Evolutionary conservation across 805 yeast species (phyloP), one percentile per base, ranked within the genome.

Genomic region (Wickerhamiella allomyrinae): DNA sequence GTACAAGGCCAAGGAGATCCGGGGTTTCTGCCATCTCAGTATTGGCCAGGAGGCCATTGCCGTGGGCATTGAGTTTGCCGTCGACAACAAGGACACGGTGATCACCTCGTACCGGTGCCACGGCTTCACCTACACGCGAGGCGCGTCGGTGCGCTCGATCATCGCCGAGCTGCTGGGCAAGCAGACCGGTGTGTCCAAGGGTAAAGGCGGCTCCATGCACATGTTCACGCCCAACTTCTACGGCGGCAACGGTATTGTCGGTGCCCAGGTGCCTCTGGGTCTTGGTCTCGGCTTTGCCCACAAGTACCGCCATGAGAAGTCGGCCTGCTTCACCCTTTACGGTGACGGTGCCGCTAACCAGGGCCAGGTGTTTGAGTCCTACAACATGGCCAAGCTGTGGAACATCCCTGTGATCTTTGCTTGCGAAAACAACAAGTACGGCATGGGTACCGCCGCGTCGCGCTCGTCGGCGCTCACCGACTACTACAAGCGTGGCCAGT

Each of bases 191-290:
- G 93, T 83, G 47, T 81, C 96, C 34, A 79, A 69, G 68, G 98
- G 98, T 70, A 91, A 91, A 69, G 98, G 98, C 71, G 98, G 98
- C 57, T 91, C 98, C 51, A 91, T 91, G 98, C 98, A 91, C 71
- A 83, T 91, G 87, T 91, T 79, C 64, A 83, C 94, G 39, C 78
- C 79, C 37, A 93, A 93, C 48, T 91, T 91, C 73, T 91, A 80
- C 67, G 98, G 98, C 64, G 98, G 98, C 68, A 91, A 91, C 69
- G 98, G 98, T 72, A 91, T 91, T 64, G 98, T 91, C 43, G 98
- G 98, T 63, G 98, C 97, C 41, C 98, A 91, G 70, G 96, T 91
- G 44, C 95, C 98, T 50, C 74, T 91, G 56, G 98, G 98, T 62
- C 85, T 95, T 43, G 98, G 98, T 57, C 72, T 91, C 53, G 94